phyloP scores from a whole-genome alignment of 2,329 filamentous ascomycete genomes.

The Fusarium mexicanum region DNA sequence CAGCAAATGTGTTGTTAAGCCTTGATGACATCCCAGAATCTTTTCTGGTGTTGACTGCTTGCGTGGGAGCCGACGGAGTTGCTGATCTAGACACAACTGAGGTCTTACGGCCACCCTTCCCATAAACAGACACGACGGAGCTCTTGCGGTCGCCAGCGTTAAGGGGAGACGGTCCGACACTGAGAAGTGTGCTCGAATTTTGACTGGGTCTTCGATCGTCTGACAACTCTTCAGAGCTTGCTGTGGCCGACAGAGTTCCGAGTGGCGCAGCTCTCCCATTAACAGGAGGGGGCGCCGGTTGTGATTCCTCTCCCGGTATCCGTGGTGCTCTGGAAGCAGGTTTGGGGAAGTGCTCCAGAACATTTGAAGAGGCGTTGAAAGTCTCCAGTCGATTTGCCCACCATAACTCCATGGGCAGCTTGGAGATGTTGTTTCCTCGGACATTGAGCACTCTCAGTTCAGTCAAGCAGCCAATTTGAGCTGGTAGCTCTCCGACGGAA shows the following conservation, averaged over 20 bases:
- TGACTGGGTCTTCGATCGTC: slow-evolving; percentile 82
- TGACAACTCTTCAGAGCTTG: slow-evolving; percentile 81
- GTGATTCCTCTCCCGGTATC: slow-evolving; percentile 61
- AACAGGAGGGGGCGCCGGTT: slow-evolving; percentile 47
- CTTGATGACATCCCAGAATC: slow-evolving; percentile 88
- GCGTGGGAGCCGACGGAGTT: slow-evolving; percentile 58
- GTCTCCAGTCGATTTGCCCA: slow-evolving; percentile 90
- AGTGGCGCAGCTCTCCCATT: slow-evolving; percentile 55
- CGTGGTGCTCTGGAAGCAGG: slow-evolving; percentile 76
- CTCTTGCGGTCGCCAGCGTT: slow-evolving; percentile 75
- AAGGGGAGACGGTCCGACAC: slow-evolving; percentile 77
- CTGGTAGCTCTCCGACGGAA: slow-evolving; percentile 81
- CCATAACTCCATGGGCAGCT: slow-evolving; percentile 94
- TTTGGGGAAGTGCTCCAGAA: slow-evolving; percentile 90
- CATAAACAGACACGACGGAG: slow-evolving; percentile 83
- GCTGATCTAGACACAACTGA: slow-evolving; percentile 79
- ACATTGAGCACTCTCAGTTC: slow-evolving; percentile 90
- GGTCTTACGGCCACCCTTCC: slow-evolving; percentile 83
- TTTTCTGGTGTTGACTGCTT: slow-evolving; percentile 72
- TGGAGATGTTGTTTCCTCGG: slow-evolving; percentile 90
- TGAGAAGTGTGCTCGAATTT: slow-evolving; percentile 78
- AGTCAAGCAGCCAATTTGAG: slow-evolving; percentile 86
- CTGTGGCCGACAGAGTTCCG: slow-evolving; percentile 63
- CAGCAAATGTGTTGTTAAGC: slow-evolving; percentile 86
- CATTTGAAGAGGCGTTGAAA: slow-evolving; percentile 94